A percentile compares a stretch with the other conserved stretches of the same genome.
Evolutionary conservation across 805 yeast species (phyloP).

Genomic region (Nakazawaea ambrosiae): DNA sequence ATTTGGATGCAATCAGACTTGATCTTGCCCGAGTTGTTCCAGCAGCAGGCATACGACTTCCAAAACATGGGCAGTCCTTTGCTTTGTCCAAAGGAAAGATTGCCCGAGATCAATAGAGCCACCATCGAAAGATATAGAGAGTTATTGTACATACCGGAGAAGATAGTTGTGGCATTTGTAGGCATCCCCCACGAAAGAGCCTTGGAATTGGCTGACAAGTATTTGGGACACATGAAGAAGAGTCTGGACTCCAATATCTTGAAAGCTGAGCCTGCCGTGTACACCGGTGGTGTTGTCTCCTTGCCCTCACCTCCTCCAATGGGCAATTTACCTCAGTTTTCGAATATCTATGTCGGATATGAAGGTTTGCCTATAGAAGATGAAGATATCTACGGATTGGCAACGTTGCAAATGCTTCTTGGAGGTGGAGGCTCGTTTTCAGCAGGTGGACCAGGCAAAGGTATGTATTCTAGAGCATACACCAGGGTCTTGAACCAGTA

Average conservation of each 20-base stretch:
- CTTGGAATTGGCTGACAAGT: conserved; percentile 48
- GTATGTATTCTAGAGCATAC: conserved; percentile 93
- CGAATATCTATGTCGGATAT: conserved; percentile 80
- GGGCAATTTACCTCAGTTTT: conserved; percentile 71
- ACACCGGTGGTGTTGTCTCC: conserved; percentile 54
- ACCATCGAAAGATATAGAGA: conserved; percentile 53
- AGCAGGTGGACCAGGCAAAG: conserved; percentile 99
- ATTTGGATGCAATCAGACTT: conserved; percentile 78
- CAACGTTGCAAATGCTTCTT: conserved; percentile 79
- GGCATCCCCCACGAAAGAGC: conserved; percentile 76
- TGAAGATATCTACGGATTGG: conserved; percentile 85
- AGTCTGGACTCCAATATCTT: conserved; percentile 14
- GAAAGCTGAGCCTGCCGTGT: conserved; percentile 34
- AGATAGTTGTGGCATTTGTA: conserved; percentile 78
- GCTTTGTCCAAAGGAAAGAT: conserved; percentile 66
- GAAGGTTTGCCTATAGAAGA: conserved; percentile 80
- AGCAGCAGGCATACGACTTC: conserved; percentile 67
- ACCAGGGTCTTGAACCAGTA: conserved; percentile 87
- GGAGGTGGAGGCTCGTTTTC: conserved; percentile 98
- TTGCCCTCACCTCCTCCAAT: conserved; percentile 47
- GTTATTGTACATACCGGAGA: conserved; percentile 68
- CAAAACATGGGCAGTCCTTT: conserved; percentile 83
- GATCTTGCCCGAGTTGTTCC: conserved; percentile 84
- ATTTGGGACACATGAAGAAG: conserved; percentile 57
- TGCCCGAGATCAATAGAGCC: conserved; percentile 45